These are phyloP conservation scores for Hypoxylon sp. DNA, from an alignment of 2,329 filamentous ascomycete species.

Conservation along the genomic window DNA sequence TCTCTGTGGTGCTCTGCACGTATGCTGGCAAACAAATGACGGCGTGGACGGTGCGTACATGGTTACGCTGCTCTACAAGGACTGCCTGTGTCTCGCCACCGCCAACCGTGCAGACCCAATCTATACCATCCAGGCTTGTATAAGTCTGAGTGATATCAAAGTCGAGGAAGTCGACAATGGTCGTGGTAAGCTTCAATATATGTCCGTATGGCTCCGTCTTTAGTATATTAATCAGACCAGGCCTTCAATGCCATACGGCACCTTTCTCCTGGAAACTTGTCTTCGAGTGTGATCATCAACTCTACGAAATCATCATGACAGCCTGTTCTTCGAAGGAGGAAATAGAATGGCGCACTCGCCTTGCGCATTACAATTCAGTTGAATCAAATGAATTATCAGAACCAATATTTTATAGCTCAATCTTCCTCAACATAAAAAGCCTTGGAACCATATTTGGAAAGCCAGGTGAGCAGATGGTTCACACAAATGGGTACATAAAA, in stretches of 20 bases:
- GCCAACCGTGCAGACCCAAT: conserved; percentile 72
- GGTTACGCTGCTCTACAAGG: conserved; percentile 85
- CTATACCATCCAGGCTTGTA: conserved; percentile 81
- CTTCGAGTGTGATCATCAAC: conserved; percentile 80
- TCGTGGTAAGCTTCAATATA: conserved; percentile 65
- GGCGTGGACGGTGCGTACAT: conserved; percentile 83
- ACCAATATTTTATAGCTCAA: conserved; percentile 69
- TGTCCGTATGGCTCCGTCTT: conserved; percentile 12
- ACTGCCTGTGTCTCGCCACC: conserved; percentile 81
- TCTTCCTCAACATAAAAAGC: conserved; percentile 78
- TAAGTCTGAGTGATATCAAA: conserved; percentile 74
- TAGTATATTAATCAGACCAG: conserved; percentile 60
- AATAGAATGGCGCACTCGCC: conserved; percentile 79
- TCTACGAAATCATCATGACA: conserved; percentile 88
- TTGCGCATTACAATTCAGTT: conserved; percentile 66
- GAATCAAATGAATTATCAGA: conserved; percentile 63
- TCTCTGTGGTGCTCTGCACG: conserved; percentile 85
- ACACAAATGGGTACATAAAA: not conserved
- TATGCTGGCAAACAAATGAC: conserved; percentile 81
- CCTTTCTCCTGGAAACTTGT: conserved; percentile 92
- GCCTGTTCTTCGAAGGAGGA: conserved; percentile 88
- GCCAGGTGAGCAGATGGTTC: conserved; percentile 64
- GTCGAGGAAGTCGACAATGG: conserved; percentile 82
- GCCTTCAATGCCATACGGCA: conserved; percentile 87
- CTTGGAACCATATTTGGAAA: conserved; percentile 82